phyloP scores from a whole-genome alignment of 805 yeast species.

The Candida rishiriensis region DNA sequence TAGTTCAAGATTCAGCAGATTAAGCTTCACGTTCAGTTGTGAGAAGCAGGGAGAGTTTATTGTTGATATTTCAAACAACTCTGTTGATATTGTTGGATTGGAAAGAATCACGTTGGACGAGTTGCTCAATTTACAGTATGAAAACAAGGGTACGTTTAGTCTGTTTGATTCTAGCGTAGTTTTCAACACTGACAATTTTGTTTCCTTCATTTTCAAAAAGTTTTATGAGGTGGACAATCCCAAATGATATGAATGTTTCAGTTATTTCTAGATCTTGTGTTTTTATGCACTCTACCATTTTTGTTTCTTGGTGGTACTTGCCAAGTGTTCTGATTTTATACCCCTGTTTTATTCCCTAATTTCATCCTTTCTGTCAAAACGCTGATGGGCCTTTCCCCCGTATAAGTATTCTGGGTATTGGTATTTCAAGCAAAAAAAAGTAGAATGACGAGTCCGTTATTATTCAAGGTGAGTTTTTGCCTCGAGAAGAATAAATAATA shows the following conservation, averaged over 20 bases:
- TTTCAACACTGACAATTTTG: constrained; percentile 63
- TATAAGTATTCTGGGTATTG: too few species aligned
- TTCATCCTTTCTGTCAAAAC: too few species aligned
- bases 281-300: too few species aligned
- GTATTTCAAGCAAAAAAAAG: too few species aligned
- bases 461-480: too few species aligned
- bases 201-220: constrained; percentile 67
- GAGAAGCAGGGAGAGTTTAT: constrained; percentile 68
- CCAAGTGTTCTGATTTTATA: too few species aligned
- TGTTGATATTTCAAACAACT: constrained; percentile 67
- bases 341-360: too few species aligned
- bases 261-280: too few species aligned
- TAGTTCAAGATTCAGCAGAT: constrained; percentile 52
- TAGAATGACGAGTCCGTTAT: too few species aligned
- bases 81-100: constrained; percentile 29
- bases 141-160: constrained; percentile 47
- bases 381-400: too few species aligned
- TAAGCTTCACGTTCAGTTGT: constrained; percentile 71
- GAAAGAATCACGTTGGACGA: constrained; percentile 64
- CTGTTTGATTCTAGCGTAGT: constrained; percentile 65
- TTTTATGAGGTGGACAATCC: constrained; percentile 49
- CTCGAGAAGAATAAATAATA: too few species aligned
- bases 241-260: background rate
- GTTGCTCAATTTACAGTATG: constrained; percentile 69
- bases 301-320: too few species aligned